Evolutionary conservation across 2,329 filamentous ascomycete genomes (phyloP).

Genomic region (Pseudonectria foliicola): DNA sequence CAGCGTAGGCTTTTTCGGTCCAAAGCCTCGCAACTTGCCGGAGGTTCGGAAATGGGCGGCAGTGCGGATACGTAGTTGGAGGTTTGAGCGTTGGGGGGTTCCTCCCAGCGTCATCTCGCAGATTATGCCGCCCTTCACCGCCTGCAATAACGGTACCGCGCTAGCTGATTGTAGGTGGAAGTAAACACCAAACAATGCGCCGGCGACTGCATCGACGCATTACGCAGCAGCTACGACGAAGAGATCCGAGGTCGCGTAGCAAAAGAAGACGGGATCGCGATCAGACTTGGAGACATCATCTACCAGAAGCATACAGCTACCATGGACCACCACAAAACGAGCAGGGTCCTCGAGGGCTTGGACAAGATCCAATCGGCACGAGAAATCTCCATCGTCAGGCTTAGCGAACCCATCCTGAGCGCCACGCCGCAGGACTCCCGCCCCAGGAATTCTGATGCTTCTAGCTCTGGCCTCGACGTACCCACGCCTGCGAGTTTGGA

Average conservation of each 20-base stretch:
- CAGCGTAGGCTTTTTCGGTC: slow-evolving; percentile 1
- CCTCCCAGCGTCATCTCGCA: too few species aligned
- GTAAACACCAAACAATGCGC: slow-evolving; percentile 30
- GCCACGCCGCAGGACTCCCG: slow-evolving; percentile 32
- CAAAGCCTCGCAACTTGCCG: slow-evolving; percentile 1
- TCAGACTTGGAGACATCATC: too few species aligned
- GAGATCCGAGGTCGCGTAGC: too few species aligned
- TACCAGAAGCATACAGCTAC: not conserved
- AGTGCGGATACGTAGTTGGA: slow-evolving; percentile 2
- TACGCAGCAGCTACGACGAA: not conserved
- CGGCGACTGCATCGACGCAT: slow-evolving; percentile 3
- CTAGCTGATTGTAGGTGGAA: slow-evolving; percentile 25
- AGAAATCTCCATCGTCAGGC: slow-evolving; percentile 66
- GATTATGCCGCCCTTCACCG: slow-evolving; percentile 16
- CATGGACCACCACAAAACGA: slow-evolving; percentile 28
- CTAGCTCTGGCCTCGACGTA: slow-evolving; percentile 55
- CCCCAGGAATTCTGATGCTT: slow-evolving; percentile 65
- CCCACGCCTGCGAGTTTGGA: slow-evolving; percentile 70
- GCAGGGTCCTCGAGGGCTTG: slow-evolving; percentile 41
- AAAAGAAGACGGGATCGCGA: too few species aligned
- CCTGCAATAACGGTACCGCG: slow-evolving; percentile 6
- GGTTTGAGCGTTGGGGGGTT: too few species aligned
- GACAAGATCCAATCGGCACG: slow-evolving; percentile 48
- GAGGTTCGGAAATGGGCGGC: slow-evolving; percentile 5
- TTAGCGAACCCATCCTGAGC: slow-evolving; percentile 66